Evolutionary conservation across 2,329 filamentous ascomycete species (phyloP).

Genomic region (Aurifilum marmelostoma): DNA sequence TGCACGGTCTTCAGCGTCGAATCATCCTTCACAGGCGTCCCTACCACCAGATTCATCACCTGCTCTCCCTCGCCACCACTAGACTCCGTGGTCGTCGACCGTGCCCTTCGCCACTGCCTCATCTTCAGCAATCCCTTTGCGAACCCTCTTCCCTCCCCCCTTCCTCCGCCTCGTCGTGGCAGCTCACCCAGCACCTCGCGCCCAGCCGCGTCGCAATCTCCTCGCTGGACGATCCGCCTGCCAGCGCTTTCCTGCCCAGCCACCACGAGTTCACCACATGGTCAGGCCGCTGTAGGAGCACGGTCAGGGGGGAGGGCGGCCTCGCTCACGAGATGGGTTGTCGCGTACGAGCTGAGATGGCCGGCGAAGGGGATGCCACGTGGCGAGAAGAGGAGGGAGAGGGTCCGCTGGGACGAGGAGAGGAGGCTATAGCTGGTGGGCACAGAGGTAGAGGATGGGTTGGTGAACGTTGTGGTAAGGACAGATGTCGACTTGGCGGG

Average conservation of each 20-base stretch:
- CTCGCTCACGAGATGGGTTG: constrained; percentile 58
- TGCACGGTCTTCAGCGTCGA: neutral
- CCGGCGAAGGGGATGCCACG: constrained; percentile 60
- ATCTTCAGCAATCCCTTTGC: constrained; percentile 43
- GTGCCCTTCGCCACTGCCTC: constrained; percentile 48
- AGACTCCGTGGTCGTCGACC: neutral
- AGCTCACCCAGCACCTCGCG: constrained; percentile 62
- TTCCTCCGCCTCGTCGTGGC: constrained; percentile 64
- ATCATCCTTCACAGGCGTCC: neutral
- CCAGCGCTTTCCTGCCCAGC: constrained; percentile 43
- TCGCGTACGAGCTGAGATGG: constrained; percentile 58
- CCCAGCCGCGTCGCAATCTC: constrained; percentile 58
- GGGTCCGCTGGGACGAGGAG: constrained; percentile 45
- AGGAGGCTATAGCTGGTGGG: constrained; percentile 16
- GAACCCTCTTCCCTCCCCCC: constrained; percentile 50
- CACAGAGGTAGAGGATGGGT: constrained; percentile 25
- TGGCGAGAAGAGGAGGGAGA: constrained; percentile 67
- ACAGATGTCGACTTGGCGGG: constrained; percentile 43
- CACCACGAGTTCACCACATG: constrained; percentile 63
- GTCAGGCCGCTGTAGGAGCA: constrained; percentile 68
- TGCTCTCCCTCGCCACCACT: neutral
- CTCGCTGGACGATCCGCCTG: constrained; percentile 59
- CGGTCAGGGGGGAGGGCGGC: constrained; percentile 64
- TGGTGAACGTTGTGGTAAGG: constrained; percentile 29
- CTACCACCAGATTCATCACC: neutral